These are phyloP conservation scores for Fusarium keratoplasticum DNA, from an alignment of 2,329 filamentous ascomycete genomes.

Conservation along the genomic window DNA sequence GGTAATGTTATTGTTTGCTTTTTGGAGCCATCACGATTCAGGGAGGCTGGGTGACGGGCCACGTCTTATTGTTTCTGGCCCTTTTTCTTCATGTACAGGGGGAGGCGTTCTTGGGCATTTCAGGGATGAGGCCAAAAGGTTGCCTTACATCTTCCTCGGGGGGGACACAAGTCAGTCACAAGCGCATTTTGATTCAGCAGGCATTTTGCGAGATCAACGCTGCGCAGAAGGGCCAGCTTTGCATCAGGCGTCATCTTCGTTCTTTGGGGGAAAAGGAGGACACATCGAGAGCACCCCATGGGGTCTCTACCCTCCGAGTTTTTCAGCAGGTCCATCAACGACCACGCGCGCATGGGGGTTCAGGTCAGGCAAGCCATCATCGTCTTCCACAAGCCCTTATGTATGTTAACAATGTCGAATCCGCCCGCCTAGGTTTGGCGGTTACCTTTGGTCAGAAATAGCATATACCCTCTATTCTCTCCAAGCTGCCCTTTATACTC, in stretches of 20 bases:
- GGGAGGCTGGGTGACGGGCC: slow-evolving; percentile 37
- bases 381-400: slow-evolving; percentile 73
- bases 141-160: slow-evolving; percentile 41
- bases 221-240: slow-evolving; percentile 45
- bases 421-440: slow-evolving; percentile 47
- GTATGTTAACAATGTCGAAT: slow-evolving; percentile 70
- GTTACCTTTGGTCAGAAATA: slow-evolving; percentile 56
- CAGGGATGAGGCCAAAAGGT: slow-evolving; percentile 34
- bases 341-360: slow-evolving; percentile 40
- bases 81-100: slow-evolving; percentile 36
- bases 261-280: slow-evolving; percentile 43
- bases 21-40: slow-evolving; percentile 29
- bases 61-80: slow-evolving; percentile 37
- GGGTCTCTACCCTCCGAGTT: slow-evolving; percentile 32
- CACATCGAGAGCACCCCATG: slow-evolving; percentile 31
- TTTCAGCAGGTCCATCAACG: slow-evolving; percentile 37
- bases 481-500: slow-evolving; percentile 49
- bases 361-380: slow-evolving; percentile 74
- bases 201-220: slow-evolving; percentile 45
- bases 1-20: slow-evolving; percentile 59
- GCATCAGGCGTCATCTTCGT: slow-evolving; percentile 48
- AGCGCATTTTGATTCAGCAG: slow-evolving; percentile 49
- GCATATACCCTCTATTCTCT: slow-evolving; percentile 54
- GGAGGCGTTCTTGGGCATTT: slow-evolving; percentile 47
- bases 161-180: slow-evolving; percentile 46